Base-by-base conservation (phyloP, 805 yeast species). In the Diddensiella caesifluorescens region DNA sequence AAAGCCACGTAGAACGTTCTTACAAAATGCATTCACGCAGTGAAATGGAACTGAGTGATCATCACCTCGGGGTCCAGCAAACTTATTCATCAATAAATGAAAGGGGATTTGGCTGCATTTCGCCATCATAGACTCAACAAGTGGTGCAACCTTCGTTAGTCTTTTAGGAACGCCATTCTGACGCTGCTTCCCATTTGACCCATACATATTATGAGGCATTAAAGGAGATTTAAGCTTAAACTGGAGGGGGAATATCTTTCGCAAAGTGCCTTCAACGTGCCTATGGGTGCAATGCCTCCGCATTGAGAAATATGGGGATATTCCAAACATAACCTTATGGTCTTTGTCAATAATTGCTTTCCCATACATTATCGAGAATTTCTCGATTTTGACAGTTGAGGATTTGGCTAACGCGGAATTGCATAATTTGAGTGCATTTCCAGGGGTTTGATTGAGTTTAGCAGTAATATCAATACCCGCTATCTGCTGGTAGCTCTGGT, bases 1-100 rank as follows among this genome's bases (percentile, higher is more conserved):
- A 0, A 80, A 48, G 38, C 67, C 69, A 9, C 70, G 73, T 3
- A 76, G 41, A 0, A 79, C 42, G 5, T 22, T 21, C 13, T 31
- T 29, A 21, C 49, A 41, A 25, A 51, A 51, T 35, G 22, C 28
- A 7, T 36, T 15, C 3, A 49, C 53, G 4, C 28, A 31, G 16
- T 35, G 23, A 22, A 22, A 43, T 7, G 36, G 22, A 3, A 32
- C 22, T 21, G 33, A 9, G 16, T 18, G 18, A 15, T 20, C 30
- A 10, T 21, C 29, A 4, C 7, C 5, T 6, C 18, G 6, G 6
- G 33, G n/a, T n/a, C n/a, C n/a, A n/a, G n/a, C n/a, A n/a, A n/a
- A 13, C 22, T 37, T 15, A n/a, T 42, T 27, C 27, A 38, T 25
- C 18, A 38, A 25, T 5, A 38, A n/a, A 15, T 27, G 28, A 28